Conservation (phyloP, 1,284 basidiomycete genomes). For the Puccinia horiana region DNA sequence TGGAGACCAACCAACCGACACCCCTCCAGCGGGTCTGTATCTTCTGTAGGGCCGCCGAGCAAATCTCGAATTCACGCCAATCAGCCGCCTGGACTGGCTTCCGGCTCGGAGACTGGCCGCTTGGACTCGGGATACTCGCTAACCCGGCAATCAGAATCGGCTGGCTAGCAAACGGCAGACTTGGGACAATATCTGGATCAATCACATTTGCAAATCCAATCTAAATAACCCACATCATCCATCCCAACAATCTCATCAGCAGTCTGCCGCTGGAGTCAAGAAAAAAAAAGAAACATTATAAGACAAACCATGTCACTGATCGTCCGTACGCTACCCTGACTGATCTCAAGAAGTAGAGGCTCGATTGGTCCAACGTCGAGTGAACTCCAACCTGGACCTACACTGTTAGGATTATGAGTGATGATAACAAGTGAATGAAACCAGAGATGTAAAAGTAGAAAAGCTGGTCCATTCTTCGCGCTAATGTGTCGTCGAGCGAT, state of each 20-base stretch:
- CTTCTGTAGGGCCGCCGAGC: slow-evolving; percentile 7
- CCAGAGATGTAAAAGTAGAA: slow-evolving; percentile 49
- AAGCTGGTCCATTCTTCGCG: slow-evolving; percentile 33
- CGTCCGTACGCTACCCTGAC: slow-evolving; percentile 24
- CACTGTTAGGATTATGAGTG: slow-evolving; percentile 30
- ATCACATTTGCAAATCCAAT: slow-evolving; percentile 19
- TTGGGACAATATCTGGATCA: slow-evolving; percentile 24
- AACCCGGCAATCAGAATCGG: slow-evolving; percentile 26
- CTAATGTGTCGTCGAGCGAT: slow-evolving; percentile 41
- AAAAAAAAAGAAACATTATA: background rate
- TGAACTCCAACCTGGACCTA: slow-evolving; percentile 24
- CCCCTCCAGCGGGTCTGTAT: slow-evolving; percentile 33
- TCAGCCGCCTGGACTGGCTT: background rate
- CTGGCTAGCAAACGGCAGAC: slow-evolving; percentile 32
- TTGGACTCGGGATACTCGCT: slow-evolving; percentile 11
- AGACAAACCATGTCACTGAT: slow-evolving; percentile 30
- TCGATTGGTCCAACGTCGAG: slow-evolving; percentile 27
- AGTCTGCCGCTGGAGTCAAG: background rate
- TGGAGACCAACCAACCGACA: slow-evolving; percentile 29
- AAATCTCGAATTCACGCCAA: slow-evolving; percentile 10
- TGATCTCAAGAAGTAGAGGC: slow-evolving; percentile 23
- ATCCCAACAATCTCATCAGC: background rate
- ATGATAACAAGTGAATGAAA: slow-evolving; percentile 49
- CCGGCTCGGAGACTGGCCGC: background rate
- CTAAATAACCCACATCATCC: background rate